A percentile compares a stretch with the other conserved stretches of the same genome.
Evolutionary conservation across 140 eudicot genomes (phyloP).

Genomic region (Cichorium intybus): DNA sequence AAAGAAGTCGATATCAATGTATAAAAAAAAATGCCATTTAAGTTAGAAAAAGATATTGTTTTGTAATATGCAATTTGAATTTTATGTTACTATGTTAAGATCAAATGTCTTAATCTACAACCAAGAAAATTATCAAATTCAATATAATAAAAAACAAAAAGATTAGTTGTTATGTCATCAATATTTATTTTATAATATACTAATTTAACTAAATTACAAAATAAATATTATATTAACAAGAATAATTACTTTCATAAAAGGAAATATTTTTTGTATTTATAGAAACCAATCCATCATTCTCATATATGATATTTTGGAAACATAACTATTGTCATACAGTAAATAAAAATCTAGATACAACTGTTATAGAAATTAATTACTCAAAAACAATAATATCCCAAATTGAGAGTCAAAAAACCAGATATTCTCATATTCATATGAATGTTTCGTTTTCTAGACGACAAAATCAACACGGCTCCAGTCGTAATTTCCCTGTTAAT

Average conservation of each 20-base stretch:
- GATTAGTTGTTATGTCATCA: neutral
- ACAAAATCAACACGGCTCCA: constrained; percentile 37
- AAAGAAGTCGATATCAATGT: neutral
- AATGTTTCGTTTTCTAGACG: neutral
- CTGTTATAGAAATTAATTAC: neutral
- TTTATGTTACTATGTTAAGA: neutral
- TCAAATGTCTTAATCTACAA: neutral
- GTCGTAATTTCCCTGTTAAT: constrained; percentile 42
- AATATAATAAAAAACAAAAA: neutral
- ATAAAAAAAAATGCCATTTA: neutral
- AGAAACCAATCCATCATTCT: neutral
- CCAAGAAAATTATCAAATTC: neutral
- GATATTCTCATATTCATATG: neutral
- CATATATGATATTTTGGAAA: neutral
- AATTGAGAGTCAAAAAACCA: constrained; percentile 4
- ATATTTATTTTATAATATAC: neutral
- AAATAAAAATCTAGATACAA: constrained; percentile 6
- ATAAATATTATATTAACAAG: neutral
- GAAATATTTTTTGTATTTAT: neutral
- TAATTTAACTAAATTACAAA: neutral
- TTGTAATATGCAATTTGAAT: neutral
- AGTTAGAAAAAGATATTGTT: neutral
- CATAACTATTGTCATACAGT: neutral
- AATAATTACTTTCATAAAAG: neutral
- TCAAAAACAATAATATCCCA: constrained; percentile 4